phyloP scores from a whole-genome alignment of 148 eudicot species.

The Camellia sinensis region DNA sequence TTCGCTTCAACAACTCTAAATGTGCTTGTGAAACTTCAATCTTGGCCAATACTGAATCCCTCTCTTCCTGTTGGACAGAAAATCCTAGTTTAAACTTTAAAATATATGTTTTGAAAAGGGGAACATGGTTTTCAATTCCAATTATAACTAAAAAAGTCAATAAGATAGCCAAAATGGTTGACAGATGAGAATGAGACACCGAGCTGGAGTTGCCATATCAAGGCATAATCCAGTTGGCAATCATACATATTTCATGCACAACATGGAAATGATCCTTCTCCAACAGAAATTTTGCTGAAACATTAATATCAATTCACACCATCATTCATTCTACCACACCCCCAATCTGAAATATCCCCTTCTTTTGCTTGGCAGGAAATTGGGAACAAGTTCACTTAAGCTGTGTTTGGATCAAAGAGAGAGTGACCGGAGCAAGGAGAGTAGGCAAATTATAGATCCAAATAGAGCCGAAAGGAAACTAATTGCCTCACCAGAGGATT shows the following conservation, averaged over 20 bases:
- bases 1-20: conserved; percentile 79
- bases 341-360: neutral
- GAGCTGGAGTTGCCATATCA: neutral
- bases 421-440: too few relatives aligned
- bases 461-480: neutral
- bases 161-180: neutral
- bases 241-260: neutral
- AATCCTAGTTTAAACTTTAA: neutral
- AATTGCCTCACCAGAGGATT: neutral
- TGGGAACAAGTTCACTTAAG: neutral
- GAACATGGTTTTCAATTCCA: too few relatives aligned
- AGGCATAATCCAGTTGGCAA: neutral
- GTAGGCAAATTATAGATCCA: too few relatives aligned
- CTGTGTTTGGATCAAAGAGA: too few relatives aligned
- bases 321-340: too few relatives aligned
- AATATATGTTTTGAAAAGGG: neutral
- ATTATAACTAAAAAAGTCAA: too few relatives aligned
- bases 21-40: conserved; percentile 99
- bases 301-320: neutral
- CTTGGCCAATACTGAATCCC: conserved; percentile 91
- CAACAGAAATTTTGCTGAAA: neutral
- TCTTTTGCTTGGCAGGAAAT: neutral
- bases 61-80: conserved; percentile 63
- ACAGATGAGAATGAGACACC: neutral
- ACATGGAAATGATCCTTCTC: neutral